Conservation (phyloP, 495 filamentous ascomycete genomes). For the Letharia lupina region DNA sequence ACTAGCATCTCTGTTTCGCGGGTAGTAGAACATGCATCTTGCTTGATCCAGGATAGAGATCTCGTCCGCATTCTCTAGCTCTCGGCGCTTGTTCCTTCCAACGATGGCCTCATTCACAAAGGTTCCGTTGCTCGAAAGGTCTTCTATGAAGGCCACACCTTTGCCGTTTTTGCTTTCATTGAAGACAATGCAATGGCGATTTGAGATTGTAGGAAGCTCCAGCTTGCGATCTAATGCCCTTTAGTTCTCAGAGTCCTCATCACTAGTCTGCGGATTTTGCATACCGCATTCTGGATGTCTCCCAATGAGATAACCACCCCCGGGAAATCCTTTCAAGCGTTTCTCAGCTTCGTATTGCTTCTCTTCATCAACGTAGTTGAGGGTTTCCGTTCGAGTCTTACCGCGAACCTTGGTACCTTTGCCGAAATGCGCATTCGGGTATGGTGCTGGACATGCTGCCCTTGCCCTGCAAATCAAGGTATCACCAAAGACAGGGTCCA, state of each 20-base stretch:
- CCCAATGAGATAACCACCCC: slow-evolving; percentile 86
- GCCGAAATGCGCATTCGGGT: slow-evolving; percentile 21
- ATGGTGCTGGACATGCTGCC: slow-evolving; percentile 50
- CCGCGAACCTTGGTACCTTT: slow-evolving; percentile 32
- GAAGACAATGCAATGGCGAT: slow-evolving; percentile 87
- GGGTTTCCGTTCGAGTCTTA: slow-evolving; percentile 27
- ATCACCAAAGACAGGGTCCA: slow-evolving; percentile 60
- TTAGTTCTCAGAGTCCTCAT: slow-evolving; percentile 18
- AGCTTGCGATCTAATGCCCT: slow-evolving; percentile 62
- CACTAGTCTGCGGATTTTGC: slow-evolving; percentile 25
- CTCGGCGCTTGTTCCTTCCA: slow-evolving; percentile 82
- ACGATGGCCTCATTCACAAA: slow-evolving; percentile 89
- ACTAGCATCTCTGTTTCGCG: slow-evolving; percentile 58
- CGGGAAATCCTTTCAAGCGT: slow-evolving; percentile 38
- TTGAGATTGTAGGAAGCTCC: slow-evolving; percentile 79
- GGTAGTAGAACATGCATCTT: slow-evolving; percentile 85
- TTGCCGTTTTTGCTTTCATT: slow-evolving; percentile 77
- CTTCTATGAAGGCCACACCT: slow-evolving; percentile 73
- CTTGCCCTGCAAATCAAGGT: slow-evolving; percentile 65
- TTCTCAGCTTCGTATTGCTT: slow-evolving; percentile 44
- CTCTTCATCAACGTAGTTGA: slow-evolving; percentile 44
- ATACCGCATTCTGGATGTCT: slow-evolving; percentile 91
- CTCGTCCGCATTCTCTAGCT: slow-evolving; percentile 82
- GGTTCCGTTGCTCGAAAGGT: slow-evolving; percentile 93
- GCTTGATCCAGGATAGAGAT: slow-evolving; percentile 75